Evolutionary conservation across 768 basidiomycete species (phyloP).

Genomic region (Collybiopsis luxurians): DNA sequence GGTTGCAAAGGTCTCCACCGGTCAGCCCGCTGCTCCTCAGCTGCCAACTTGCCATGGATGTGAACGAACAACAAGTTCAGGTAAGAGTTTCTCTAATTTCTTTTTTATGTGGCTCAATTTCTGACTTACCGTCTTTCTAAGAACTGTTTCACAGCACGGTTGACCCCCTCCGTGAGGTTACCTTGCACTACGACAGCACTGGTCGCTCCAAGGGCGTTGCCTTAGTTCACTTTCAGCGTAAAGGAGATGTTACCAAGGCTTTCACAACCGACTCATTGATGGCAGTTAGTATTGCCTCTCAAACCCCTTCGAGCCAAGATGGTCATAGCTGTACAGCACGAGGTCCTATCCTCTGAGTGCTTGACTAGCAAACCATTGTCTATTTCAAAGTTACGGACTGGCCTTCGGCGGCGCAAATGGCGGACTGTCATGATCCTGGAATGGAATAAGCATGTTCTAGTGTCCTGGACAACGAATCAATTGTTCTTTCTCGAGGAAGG

Average conservation of each 20-base stretch:
- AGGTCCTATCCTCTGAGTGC: too few species aligned
- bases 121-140: slow-evolving; percentile 37
- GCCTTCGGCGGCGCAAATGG: too few species aligned
- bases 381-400: neutral
- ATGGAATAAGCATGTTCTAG: too few species aligned
- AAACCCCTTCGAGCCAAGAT: slow-evolving; percentile 23
- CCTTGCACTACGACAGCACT: slow-evolving; percentile 77
- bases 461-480: too few species aligned
- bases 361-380: neutral
- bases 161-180: slow-evolving; percentile 81
- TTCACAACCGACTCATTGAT: slow-evolving; percentile 98
- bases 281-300: slow-evolving; percentile 94
- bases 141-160: slow-evolving; percentile 92
- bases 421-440: too few species aligned
- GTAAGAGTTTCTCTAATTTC: slow-evolving; percentile 40
- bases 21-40: slow-evolving; percentile 34
- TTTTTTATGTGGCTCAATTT: neutral
- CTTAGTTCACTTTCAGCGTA: slow-evolving; percentile 78
- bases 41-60: slow-evolving; percentile 85
- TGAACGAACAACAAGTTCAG: slow-evolving; percentile 92
- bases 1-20: slow-evolving; percentile 37
- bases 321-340: too few species aligned
- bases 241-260: slow-evolving; percentile 90
- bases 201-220: slow-evolving; percentile 93
- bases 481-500: too few species aligned